Percentiles rank a stretch among this genome's conserved stretches.
These are phyloP conservation scores for Teratosphaeria viscida DNA, from an alignment of 2,329 filamentous ascomycete genomes.

Conservation along the genomic window DNA sequence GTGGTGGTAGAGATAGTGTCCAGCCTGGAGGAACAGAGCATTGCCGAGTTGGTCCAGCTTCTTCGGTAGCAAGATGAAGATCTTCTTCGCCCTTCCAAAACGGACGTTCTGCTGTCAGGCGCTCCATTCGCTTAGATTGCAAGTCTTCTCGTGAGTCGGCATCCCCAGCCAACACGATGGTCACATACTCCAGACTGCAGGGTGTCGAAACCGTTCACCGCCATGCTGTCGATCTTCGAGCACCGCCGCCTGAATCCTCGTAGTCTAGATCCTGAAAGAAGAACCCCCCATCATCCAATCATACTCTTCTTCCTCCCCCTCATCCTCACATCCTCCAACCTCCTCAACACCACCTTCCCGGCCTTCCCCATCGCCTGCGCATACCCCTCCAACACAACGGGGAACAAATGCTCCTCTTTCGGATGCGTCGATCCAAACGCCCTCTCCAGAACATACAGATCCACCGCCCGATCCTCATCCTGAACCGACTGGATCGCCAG, in stretches of 20 bases:
- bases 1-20: constrained; percentile 15
- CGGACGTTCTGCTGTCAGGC: neutral
- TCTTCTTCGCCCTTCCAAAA: neutral
- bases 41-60: constrained; percentile 9
- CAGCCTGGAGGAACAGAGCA: constrained; percentile 11
- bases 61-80: neutral
- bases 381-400: constrained; percentile 69
- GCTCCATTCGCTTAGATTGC: neutral
- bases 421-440: constrained; percentile 95
- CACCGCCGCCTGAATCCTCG: neutral
- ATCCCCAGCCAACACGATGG: neutral
- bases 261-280: neutral
- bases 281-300: constrained; percentile 54
- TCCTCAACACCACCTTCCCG: constrained; percentile 62
- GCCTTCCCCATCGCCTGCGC: constrained; percentile 58
- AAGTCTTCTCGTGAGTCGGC: too few species aligned
- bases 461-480: constrained; percentile 90
- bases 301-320: constrained; percentile 94
- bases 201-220: neutral
- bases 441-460: constrained; percentile 88
- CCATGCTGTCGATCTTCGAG: neutral
- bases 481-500: constrained; percentile 69
- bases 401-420: constrained; percentile 69
- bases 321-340: constrained; percentile 84
- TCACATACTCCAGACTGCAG: neutral